Base-by-base conservation (phyloP, 106 monocot genomes). In the Platanthera guangdongensis region DNA sequence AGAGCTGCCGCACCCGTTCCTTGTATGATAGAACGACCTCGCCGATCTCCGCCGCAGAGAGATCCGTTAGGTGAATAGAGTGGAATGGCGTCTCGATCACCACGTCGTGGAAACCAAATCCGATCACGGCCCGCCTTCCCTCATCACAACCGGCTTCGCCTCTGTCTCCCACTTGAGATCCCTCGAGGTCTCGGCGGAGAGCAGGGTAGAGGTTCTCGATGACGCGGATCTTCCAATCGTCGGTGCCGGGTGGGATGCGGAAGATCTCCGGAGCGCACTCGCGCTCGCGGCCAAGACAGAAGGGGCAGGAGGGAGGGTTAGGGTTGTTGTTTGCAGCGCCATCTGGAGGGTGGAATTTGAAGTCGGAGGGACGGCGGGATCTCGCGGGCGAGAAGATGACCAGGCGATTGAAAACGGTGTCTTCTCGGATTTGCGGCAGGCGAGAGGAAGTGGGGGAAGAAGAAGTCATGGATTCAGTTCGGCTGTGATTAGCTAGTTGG, bases 151-250 rank as follows among this genome's bases (percentile, higher is more conserved):
- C 73, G 46, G 52, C 60, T 46, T 8, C 77, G 14, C 72, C 48
- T 5, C 72, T n/a, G 2, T 50, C 75, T 15, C 45, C 16, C 22
- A 1, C 28, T 5, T 7, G 15, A 32, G 68, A 77, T 21, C 83
- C 78, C 54, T 87, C 80, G 25, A 77, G 11, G 46, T 94, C 97
- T 28, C 92, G 80, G 52, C 79, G 79, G 50, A 99, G 86, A 8
- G 97, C 97, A 1, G 97, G 97, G 81, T 89, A 99, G 9, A 99
- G 89, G 65, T 99, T 99, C 87, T 99, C 85, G 72, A 99, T 99
- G 30, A 99, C 94, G 0, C 92, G 86, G 48, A 94, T 74, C 77
- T 77, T 87, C 99, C 99, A 99, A 1, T 82, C 74, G 13, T 69
- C 22, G 13, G 79, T 77, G 5, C 39, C 77, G 48, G 5, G 52